Evolutionary conservation across 192 early-diverging fungal species (phyloP), one percentile per base, ranked within the genome.

Genomic region (Spinellus fusiger): DNA sequence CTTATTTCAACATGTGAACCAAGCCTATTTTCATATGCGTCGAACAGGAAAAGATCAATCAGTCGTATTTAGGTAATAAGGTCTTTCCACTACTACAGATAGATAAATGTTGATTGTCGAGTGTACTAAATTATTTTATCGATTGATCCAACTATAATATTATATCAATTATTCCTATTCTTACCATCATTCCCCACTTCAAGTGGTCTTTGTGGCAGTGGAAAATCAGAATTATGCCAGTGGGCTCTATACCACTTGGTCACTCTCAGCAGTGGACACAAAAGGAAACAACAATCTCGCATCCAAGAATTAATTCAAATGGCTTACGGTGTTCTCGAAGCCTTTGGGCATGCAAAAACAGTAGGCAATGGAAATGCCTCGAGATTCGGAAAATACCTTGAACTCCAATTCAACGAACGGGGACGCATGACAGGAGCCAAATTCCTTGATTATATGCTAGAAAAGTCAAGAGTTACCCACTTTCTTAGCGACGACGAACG

Each of bases 331-430:
- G 79, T 93, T 59, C 68, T 96, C 8, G 87, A 92, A 59, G 89
- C 90, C 2, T 96, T 96, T 79, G 91, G 90, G 25, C 89, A 92
- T 48, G 89, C 91, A 35, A 84, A 84, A 65, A 88, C 88, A 4
- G 50, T 74, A 48, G 64, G 70, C 37, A 88, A 89, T 67, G 69
- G 78, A 54, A 86, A 91, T 70, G 88, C 89, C 4, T 93, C 92
- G 16, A 81, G 89, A 27, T 86, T 89, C 35, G 89, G 85, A 23
- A 82, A 86, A 44, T 90, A 89, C 56, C 84, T 84, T 3, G 89
- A 92, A 75, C 71, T 95, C 34, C 91, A 94, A 58, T 97, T 93
- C 64, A 91, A 94, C 69, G 89, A 87, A 60, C 85, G 89, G n/a
- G 91, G 92, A 4, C 84, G 87, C 27, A 80, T 94, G 59, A 82